Conservation (phyloP, 2,329 filamentous ascomycete species). For the Colletotrichum kahawae region DNA sequence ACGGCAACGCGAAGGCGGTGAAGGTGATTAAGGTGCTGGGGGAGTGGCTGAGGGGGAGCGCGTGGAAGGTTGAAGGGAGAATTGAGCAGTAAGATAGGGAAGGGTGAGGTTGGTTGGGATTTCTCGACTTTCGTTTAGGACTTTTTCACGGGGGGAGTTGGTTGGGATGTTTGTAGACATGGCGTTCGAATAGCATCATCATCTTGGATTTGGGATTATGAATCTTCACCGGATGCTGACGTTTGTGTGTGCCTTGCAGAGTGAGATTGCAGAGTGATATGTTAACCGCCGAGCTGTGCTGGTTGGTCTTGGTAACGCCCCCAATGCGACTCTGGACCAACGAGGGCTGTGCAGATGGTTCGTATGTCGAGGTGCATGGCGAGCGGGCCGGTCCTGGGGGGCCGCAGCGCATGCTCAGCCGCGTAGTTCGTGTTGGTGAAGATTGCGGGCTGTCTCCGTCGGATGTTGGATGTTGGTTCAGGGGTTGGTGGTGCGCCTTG, state of each 20-base stretch:
- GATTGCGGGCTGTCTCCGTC: background rate
- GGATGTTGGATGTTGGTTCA: background rate
- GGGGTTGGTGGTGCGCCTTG: background rate
- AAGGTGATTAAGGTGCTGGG: conserved; percentile 33
- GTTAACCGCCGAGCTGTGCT: background rate
- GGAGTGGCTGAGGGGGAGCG: conserved; percentile 33
- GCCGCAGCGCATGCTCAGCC: background rate
- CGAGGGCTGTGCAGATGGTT: background rate
- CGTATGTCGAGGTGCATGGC: background rate
- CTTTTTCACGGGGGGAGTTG: background rate
- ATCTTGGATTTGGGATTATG: too few relatives aligned
- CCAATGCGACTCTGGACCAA: background rate
- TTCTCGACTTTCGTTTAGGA: background rate
- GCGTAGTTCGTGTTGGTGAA: background rate
- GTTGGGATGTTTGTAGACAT: background rate
- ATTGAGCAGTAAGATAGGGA: background rate
- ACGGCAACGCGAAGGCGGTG: conserved; percentile 33
- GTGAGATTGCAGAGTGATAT: background rate
- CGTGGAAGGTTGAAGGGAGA: conserved; percentile 28
- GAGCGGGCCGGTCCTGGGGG: background rate
- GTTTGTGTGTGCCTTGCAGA: background rate
- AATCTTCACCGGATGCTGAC: fast-evolving
- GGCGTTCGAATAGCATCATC: background rate
- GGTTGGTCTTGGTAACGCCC: background rate
- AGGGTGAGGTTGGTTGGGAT: background rate